phyloP scores from a whole-genome alignment of 2,329 filamentous ascomycete species.

The Cladophialophora exuberans region DNA sequence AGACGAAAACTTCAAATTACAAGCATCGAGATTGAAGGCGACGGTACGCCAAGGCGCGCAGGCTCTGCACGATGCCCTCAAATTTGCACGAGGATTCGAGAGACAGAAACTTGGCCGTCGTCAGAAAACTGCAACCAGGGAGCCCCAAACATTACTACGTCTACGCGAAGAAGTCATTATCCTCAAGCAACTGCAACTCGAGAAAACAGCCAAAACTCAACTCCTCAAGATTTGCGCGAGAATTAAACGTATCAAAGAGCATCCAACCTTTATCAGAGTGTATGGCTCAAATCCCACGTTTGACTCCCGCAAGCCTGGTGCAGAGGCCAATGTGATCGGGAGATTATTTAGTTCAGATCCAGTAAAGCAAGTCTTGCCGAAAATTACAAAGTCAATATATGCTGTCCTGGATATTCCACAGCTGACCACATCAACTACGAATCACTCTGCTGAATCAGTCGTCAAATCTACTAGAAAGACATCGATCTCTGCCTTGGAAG shows the following conservation, averaged over 20 bases:
- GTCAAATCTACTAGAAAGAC: conserved; percentile 24
- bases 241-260: conserved; percentile 60
- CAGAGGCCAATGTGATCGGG: conserved; percentile 61
- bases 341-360: conserved; percentile 63
- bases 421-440: not conserved
- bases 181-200: conserved; percentile 60
- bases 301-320: conserved; percentile 46
- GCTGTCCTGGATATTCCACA: conserved; percentile 40
- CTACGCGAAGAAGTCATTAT: conserved; percentile 59
- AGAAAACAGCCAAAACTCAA: conserved; percentile 55
- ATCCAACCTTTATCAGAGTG: conserved; percentile 51
- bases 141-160: conserved; percentile 45
- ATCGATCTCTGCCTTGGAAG: conserved; percentile 17
- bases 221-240: conserved; percentile 60
- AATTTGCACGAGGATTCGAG: conserved; percentile 63
- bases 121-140: conserved; percentile 57
- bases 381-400: conserved; percentile 47
- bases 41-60: conserved; percentile 56
- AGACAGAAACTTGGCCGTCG: conserved; percentile 65
- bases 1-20: conserved; percentile 39
- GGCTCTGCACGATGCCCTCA: conserved; percentile 56
- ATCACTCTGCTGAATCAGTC: conserved; percentile 16
- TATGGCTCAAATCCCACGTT: conserved; percentile 40
- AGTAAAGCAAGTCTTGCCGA: conserved; percentile 58
- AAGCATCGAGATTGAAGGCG: conserved; percentile 45